A percentile compares a stretch with the other conserved stretches of the same genome.
These are phyloP conservation scores for Uronychia setigera DNA, from an alignment of 73 alveolate genomes.

Conservation along the genomic window DNA sequence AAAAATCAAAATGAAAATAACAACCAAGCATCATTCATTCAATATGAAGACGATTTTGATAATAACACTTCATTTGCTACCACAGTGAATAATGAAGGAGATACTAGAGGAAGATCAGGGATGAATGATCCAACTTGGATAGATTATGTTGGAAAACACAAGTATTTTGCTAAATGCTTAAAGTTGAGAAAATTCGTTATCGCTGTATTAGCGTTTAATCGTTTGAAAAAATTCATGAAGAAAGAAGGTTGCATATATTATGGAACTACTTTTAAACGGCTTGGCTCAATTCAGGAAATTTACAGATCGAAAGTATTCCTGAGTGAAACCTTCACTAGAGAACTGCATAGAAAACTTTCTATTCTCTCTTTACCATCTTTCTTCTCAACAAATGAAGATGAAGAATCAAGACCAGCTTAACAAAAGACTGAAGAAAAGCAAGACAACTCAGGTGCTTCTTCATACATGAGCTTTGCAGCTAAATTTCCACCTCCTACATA, in stretches of 20 bases:
- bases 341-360: not conserved
- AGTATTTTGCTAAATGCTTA: not conserved
- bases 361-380: not conserved
- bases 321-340: not conserved
- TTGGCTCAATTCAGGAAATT: not conserved
- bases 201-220: constrained; percentile 9
- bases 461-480: not conserved
- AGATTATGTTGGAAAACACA: not conserved
- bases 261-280: not conserved
- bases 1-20: no score
- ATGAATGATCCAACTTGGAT: not conserved
- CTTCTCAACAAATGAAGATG: not conserved
- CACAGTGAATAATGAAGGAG: not conserved
- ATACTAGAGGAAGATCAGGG: not conserved
- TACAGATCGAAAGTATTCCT: not conserved
- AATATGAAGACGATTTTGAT: no score
- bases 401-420: not conserved
- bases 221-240: constrained; percentile 2
- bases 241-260: not conserved
- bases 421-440: not conserved
- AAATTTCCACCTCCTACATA: not conserved
- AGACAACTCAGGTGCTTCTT: not conserved
- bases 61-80: not conserved
- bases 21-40: no score
- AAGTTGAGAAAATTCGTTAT: constrained; percentile 5